phyloP scores from a whole-genome alignment of 257 asterid genomes.

The Cynanchum wilfordii region DNA sequence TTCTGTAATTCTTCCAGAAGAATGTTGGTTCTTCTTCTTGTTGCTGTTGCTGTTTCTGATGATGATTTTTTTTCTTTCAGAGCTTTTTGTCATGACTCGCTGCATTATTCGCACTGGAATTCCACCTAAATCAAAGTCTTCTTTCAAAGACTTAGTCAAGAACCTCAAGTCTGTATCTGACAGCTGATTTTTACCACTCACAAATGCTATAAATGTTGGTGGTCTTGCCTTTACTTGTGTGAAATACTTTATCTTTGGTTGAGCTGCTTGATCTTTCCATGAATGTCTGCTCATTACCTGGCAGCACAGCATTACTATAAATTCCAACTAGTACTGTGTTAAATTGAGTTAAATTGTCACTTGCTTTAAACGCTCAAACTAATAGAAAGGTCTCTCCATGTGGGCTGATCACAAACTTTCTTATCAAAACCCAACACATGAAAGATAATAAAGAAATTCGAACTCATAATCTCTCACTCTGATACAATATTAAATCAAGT shows the following conservation, averaged over 20 bases:
- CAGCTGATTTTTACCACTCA: slow-evolving; percentile 61
- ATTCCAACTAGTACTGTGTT: neutral
- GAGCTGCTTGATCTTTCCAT: slow-evolving; percentile 89
- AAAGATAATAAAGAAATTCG: neutral
- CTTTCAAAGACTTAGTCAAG: slow-evolving; percentile 76
- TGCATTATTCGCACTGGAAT: slow-evolving; percentile 87
- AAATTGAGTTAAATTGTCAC: too few relatives aligned
- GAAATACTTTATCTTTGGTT: slow-evolving; percentile 92
- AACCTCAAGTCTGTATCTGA: slow-evolving; percentile 78
- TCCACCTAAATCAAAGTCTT: slow-evolving; percentile 89
- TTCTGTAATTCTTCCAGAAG: slow-evolving; percentile 26
- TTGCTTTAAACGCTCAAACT: too few relatives aligned
- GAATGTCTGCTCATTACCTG: slow-evolving; percentile 97
- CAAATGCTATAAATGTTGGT: slow-evolving; percentile 90
- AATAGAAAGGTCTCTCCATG: too few relatives aligned
- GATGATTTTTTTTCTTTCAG: slow-evolving; percentile 20
- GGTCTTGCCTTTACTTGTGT: slow-evolving; percentile 98
- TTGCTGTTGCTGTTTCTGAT: slow-evolving; percentile 37
- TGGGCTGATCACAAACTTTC: too few relatives aligned
- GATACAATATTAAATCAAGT: too few relatives aligned
- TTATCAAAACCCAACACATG: neutral
- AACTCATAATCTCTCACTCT: too few relatives aligned
- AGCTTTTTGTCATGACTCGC: slow-evolving; percentile 39
- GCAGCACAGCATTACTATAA: slow-evolving; percentile 9
- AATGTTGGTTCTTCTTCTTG: slow-evolving; percentile 36